These are phyloP conservation scores for Paecilomyces fulvus DNA, from an alignment of 2,329 filamentous ascomycete genomes.

Conservation along the genomic window DNA sequence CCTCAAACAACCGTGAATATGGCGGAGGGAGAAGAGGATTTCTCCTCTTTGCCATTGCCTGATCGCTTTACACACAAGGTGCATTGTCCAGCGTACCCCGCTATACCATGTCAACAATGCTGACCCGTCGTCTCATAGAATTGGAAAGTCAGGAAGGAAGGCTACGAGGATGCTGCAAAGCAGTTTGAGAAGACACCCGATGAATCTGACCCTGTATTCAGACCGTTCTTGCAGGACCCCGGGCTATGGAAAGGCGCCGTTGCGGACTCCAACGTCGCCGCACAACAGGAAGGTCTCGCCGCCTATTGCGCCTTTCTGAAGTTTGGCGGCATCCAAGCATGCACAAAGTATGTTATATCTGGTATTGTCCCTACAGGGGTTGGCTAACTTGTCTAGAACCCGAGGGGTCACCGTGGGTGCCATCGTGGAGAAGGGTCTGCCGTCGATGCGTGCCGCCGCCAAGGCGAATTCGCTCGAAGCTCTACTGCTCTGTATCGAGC, in stretches of 20 bases:
- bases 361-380: neutral
- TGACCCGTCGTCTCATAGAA: slow-evolving; percentile 43
- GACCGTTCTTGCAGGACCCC: slow-evolving; percentile 77
- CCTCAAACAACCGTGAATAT: slow-evolving; percentile 17
- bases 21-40: slow-evolving; percentile 37
- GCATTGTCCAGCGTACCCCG: slow-evolving; percentile 6
- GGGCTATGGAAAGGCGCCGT: slow-evolving; percentile 87
- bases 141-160: slow-evolving; percentile 95
- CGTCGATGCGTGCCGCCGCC: slow-evolving; percentile 77
- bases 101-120: slow-evolving; percentile 1
- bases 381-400: slow-evolving; percentile 44
- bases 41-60: slow-evolving; percentile 33
- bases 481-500: slow-evolving; percentile 77
- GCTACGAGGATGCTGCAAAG: slow-evolving; percentile 86
- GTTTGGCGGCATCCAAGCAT: slow-evolving; percentile 73
- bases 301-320: slow-evolving; percentile 89
- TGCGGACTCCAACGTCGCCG: slow-evolving; percentile 90
- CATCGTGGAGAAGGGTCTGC: slow-evolving; percentile 84
- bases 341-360: slow-evolving; percentile 48
- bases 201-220: slow-evolving; percentile 77
- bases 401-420: slow-evolving; percentile 64
- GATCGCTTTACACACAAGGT: slow-evolving; percentile 38
- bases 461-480: slow-evolving; percentile 84
- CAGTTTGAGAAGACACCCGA: slow-evolving; percentile 76
- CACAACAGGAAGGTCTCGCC: slow-evolving; percentile 84